phyloP scores from a whole-genome alignment of 2,329 filamentous ascomycete genomes.

The Paracoccidioides lutzii region DNA sequence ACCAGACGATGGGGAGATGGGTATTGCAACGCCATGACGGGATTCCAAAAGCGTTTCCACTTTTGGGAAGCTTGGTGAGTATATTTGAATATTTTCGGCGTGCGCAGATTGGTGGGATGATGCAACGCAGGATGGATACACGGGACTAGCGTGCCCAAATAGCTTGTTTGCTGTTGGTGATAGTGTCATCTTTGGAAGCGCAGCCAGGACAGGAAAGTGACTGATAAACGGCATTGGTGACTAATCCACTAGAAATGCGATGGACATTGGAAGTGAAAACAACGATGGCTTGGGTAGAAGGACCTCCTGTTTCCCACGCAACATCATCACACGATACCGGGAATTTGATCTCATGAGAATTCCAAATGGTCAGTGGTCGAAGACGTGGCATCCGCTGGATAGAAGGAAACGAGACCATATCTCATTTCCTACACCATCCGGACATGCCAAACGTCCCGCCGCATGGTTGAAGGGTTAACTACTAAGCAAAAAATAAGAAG shows the following conservation, averaged over 20 bases:
- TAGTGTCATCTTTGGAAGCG: slow-evolving; percentile 35
- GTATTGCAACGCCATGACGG: slow-evolving; percentile 56
- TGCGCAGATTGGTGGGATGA: slow-evolving; percentile 32
- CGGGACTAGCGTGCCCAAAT: slow-evolving; percentile 35
- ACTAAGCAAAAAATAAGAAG: slow-evolving; percentile 48
- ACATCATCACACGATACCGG: slow-evolving; percentile 62
- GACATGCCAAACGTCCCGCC: slow-evolving; percentile 40
- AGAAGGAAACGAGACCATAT: slow-evolving; percentile 52
- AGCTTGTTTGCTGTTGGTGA: slow-evolving; percentile 34
- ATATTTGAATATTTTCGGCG: slow-evolving; percentile 35
- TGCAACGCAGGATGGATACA: slow-evolving; percentile 10
- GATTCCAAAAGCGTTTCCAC: slow-evolving; percentile 61
- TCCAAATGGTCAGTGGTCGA: slow-evolving; percentile 51
- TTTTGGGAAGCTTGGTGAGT: slow-evolving; percentile 49
- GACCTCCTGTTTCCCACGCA: slow-evolving; percentile 55
- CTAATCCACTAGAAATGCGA: slow-evolving; percentile 8
- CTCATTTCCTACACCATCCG: slow-evolving; percentile 64
- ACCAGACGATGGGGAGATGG: slow-evolving; percentile 41
- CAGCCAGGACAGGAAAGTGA: slow-evolving; percentile 37
- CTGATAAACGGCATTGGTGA: not conserved
- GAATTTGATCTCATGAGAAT: slow-evolving; percentile 50
- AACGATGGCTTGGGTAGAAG: slow-evolving; percentile 37
- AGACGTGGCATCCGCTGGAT: slow-evolving; percentile 53
- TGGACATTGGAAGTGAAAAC: slow-evolving; percentile 40
- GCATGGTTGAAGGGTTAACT: slow-evolving; percentile 38